Percentiles rank a stretch among this genome's conserved stretches.
Conservation (phyloP, 345 rosid species). For the Rhizophora apiculata region DNA sequence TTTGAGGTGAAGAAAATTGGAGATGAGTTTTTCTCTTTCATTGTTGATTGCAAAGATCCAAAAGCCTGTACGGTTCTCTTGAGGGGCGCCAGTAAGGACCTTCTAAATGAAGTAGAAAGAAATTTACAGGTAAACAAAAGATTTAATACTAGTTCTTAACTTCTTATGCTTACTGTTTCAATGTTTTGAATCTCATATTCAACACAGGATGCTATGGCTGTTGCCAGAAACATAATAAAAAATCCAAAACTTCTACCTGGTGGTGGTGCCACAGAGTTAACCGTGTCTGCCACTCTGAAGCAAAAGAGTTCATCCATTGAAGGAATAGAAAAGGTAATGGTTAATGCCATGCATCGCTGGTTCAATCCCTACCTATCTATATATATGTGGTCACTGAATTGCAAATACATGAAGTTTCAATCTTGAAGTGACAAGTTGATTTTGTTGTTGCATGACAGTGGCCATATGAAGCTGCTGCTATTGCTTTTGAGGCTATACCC, state of each 20-base stretch:
- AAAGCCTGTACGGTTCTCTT: conserved; percentile 89
- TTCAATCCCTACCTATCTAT: neutral
- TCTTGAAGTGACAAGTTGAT: neutral
- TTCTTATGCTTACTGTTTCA: neutral
- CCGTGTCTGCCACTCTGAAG: conserved; percentile 87
- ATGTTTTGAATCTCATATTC: neutral
- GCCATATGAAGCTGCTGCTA: conserved; percentile 98
- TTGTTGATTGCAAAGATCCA: conserved; percentile 92
- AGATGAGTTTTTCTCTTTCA: conserved; percentile 84
- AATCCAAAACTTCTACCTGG: conserved; percentile 94
- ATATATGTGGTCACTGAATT: neutral
- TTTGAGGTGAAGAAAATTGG: conserved; percentile 96
- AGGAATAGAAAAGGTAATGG: conserved; percentile 80
- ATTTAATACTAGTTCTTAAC: neutral
- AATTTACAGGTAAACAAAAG: conserved; percentile 68
- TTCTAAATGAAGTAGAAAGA: conserved; percentile 92
- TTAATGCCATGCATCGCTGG: neutral
- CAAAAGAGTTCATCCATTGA: conserved; percentile 88
- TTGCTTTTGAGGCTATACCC: conserved; percentile 95
- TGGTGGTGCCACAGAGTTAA: conserved; percentile 91
- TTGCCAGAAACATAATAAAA: conserved; percentile 93
- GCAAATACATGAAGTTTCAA: neutral
- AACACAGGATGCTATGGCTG: conserved; percentile 90
- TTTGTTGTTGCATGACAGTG: conserved; percentile 48
- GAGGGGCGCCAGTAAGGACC: conserved; percentile 99